phyloP scores from a whole-genome alignment of 2,329 filamentous ascomycete species.

The Celoporthe dispersa region DNA sequence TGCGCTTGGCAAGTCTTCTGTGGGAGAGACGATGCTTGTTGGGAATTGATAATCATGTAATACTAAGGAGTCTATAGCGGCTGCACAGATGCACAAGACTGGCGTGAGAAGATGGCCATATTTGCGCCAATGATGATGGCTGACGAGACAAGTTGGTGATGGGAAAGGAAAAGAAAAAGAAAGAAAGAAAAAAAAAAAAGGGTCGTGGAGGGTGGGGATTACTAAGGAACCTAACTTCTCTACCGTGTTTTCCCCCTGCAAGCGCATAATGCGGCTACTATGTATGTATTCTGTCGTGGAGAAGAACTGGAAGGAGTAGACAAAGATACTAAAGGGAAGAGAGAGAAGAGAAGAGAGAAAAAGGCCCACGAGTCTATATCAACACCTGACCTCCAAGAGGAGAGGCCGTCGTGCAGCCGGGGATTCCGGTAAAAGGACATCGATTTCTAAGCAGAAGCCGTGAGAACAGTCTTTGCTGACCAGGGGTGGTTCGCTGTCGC shows the following conservation, averaged over 20 bases:
- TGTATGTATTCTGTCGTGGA: not conserved
- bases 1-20: not conserved
- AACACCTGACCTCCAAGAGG: not conserved
- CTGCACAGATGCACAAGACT: not conserved
- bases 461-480: not conserved
- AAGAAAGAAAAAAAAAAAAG: too few species aligned
- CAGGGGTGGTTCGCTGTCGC: not conserved
- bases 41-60: not conserved
- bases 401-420: not conserved
- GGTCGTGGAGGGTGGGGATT: not conserved
- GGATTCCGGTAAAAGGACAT: not conserved
- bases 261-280: slow-evolving; percentile 3
- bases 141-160: not conserved
- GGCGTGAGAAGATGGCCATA: not conserved
- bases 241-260: not conserved
- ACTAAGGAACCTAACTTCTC: not conserved
- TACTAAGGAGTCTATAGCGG: not conserved
- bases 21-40: not conserved
- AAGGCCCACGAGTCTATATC: not conserved
- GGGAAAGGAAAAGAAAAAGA: not conserved
- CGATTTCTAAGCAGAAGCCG: slow-evolving; percentile 14
- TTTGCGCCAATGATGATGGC: too few species aligned
- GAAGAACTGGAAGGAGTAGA: not conserved
- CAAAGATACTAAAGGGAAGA: not conserved
- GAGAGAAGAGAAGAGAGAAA: not conserved